Evolutionary conservation across 192 early-diverging fungal species (phyloP).

Genomic region (Phlyctochytrium arcticum): DNA sequence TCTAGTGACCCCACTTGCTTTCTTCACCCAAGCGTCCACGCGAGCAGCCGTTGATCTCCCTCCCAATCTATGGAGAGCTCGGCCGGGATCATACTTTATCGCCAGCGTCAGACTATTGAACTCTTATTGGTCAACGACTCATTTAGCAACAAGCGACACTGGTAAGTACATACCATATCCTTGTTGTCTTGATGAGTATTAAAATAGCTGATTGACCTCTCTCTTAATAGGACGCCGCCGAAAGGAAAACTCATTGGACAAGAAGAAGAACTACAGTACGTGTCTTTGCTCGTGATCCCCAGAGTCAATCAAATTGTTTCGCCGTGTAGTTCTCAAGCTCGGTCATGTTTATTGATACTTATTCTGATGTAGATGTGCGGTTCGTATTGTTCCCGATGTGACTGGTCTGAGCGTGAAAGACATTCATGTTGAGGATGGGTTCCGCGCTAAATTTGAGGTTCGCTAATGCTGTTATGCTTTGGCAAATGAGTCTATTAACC

Average conservation of each 20-base stretch:
- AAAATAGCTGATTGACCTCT: too few relatives aligned
- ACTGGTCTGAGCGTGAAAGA: conserved; percentile 69
- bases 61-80: conserved; percentile 1
- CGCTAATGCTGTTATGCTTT: not conserved
- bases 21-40: too few relatives aligned
- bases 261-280: conserved; percentile 83
- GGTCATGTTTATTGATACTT: not conserved
- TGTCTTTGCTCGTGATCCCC: not conserved
- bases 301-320: too few relatives aligned
- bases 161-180: conserved; percentile 40
- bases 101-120: conserved; percentile 40
- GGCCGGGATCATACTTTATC: conserved; percentile 22
- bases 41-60: too few relatives aligned
- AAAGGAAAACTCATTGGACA: conserved; percentile 73
- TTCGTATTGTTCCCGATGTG: conserved; percentile 70
- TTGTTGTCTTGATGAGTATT: too few relatives aligned
- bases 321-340: too few relatives aligned
- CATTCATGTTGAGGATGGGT: conserved; percentile 63
- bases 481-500: not conserved
- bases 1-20: too few relatives aligned
- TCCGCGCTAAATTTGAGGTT: conserved; percentile 70
- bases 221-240: conserved; percentile 60
- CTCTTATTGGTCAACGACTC: conserved; percentile 82
- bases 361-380: conserved; percentile 60
- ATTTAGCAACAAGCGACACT: conserved; percentile 73